Conservation (phyloP, 192 early-diverging fungal species). For the Entomortierella parvispora region DNA sequence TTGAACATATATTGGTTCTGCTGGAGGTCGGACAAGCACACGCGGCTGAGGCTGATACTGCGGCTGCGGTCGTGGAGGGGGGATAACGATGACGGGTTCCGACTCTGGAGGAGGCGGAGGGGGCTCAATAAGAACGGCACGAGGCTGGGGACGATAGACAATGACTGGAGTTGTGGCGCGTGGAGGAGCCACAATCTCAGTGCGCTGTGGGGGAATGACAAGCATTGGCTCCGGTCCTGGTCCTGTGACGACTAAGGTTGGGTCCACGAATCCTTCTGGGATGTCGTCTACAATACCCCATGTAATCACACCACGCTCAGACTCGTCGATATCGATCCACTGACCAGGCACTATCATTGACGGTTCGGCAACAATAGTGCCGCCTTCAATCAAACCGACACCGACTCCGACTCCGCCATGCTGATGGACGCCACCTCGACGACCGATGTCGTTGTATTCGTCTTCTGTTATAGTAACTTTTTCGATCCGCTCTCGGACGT, state of each 20-base stretch:
- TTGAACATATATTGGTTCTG: background rate
- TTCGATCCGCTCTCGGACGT: no score
- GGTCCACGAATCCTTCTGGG: no score
- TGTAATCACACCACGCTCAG: constrained; percentile 15
- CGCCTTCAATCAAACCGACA: background rate
- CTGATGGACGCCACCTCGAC: background rate
- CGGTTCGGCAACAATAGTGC: background rate
- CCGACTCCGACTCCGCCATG: background rate
- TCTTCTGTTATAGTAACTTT: background rate
- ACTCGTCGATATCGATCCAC: background rate
- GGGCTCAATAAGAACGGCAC: background rate
- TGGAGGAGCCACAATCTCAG: constrained; percentile 24
- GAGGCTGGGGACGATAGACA: constrained; percentile 4
- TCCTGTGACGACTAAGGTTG: no score
- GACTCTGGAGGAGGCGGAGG: background rate
- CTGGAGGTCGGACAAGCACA: background rate
- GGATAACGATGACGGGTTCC: background rate
- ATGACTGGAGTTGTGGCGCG: background rate
- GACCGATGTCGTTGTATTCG: background rate
- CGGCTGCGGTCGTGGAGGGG: constrained; percentile 6
- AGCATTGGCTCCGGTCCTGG: constrained; percentile 14
- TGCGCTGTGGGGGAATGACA: constrained; percentile 14
- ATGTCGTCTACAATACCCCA: constrained; percentile 41
- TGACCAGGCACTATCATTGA: background rate
- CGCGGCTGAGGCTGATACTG: constrained; percentile 7